Conservation (phyloP, 306 rosid species). For the Arachis hypogaea region DNA sequence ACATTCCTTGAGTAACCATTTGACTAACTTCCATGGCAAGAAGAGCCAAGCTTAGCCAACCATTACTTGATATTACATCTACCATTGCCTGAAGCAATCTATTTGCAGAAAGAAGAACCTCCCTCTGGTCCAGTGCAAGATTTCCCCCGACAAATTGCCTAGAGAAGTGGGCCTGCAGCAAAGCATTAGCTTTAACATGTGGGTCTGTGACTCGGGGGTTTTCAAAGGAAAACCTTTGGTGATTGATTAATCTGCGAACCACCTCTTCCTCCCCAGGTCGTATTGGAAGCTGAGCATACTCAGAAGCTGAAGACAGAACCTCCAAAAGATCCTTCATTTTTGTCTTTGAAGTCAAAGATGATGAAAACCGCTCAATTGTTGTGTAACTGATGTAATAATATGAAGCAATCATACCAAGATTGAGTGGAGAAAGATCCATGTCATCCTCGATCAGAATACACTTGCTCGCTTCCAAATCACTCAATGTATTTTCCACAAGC, state of each 20-base stretch:
- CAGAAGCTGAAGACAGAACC: conserved; percentile 83
- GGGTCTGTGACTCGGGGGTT: conserved; percentile 83
- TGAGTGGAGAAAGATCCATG: conserved; percentile 79
- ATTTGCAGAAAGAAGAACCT: conserved; percentile 82
- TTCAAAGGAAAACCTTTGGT: conserved; percentile 87
- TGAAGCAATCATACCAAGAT: conserved; percentile 91
- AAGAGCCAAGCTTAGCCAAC: conserved; percentile 85
- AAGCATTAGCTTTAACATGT: conserved; percentile 83
- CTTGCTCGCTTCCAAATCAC: conserved; percentile 83
- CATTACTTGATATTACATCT: conserved; percentile 90
- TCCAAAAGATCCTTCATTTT: conserved; percentile 94
- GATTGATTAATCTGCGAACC: conserved; percentile 79
- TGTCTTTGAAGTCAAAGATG: conserved; percentile 75
- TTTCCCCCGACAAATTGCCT: conserved; percentile 85
- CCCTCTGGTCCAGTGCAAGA: conserved; percentile 82
- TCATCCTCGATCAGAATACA: conserved; percentile 79
- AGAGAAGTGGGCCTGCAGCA: conserved; percentile 93
- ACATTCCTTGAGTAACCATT: conserved; percentile 94
- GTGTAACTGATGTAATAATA: conserved; percentile 87
- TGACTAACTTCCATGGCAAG: conserved; percentile 96
- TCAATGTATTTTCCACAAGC: conserved; percentile 82
- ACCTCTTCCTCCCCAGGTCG: conserved; percentile 95
- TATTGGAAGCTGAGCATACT: conserved; percentile 82
- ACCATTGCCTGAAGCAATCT: conserved; percentile 92
- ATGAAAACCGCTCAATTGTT: conserved; percentile 88